These are phyloP conservation scores for Linderniella brevidens DNA, from an alignment of 257 asterid genomes.

Conservation along the genomic window DNA sequence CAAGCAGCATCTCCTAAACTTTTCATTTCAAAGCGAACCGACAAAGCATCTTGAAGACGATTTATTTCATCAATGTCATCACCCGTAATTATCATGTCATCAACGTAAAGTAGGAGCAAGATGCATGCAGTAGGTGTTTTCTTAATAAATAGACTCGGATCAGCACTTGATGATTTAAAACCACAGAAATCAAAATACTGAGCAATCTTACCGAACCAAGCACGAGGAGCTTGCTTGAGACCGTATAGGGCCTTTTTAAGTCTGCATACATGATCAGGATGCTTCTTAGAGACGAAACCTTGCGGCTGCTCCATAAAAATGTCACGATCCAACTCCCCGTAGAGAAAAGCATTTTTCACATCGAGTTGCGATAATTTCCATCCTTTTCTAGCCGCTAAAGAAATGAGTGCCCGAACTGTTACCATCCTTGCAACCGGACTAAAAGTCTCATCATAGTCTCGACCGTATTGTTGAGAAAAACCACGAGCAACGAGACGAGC, in stretches of 20 bases:
- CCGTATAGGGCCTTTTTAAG: conserved; percentile 10
- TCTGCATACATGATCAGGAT: not conserved
- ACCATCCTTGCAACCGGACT: too few relatives aligned
- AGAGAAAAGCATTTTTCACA: conserved; percentile 4
- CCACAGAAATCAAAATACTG: conserved; percentile 7
- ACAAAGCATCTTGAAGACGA: conserved; percentile 1
- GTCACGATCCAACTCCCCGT: conserved; percentile 4
- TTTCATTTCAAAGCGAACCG: conserved; percentile 10
- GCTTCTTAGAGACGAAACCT: not conserved
- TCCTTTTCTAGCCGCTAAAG: not conserved
- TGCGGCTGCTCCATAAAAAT: not conserved
- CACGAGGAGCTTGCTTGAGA: conserved; percentile 8
- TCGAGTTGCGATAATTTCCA: conserved; percentile 1
- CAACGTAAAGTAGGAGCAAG: not conserved
- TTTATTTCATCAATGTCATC: not conserved
- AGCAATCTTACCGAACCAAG: conserved; percentile 12
- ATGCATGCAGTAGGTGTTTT: conserved; percentile 4
- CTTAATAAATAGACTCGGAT: conserved; percentile 13
- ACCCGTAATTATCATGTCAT: conserved; percentile 7
- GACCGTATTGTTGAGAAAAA: too few relatives aligned
- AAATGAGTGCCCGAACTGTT: not conserved
- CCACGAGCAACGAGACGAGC: too few relatives aligned
- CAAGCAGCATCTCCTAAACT: conserved; percentile 3
- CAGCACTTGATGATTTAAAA: conserved; percentile 2
- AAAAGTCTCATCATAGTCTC: too few relatives aligned